Percentiles rank a stretch among this genome's conserved stretches.
These are phyloP conservation scores for Tetrapisispora fleetii DNA, from an alignment of 805 yeast species.

Conservation along the genomic window DNA sequence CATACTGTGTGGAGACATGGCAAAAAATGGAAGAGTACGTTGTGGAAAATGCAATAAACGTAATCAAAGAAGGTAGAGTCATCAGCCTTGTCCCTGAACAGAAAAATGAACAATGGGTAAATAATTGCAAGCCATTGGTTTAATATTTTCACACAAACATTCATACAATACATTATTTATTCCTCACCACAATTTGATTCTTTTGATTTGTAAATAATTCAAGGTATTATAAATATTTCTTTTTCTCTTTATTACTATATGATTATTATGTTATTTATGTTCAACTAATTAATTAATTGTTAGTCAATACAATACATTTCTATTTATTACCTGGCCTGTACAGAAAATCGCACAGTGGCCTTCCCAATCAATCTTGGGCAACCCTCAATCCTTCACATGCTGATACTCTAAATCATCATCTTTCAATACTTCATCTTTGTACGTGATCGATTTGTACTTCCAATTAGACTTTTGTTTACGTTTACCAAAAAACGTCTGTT, in stretches of 20 bases:
- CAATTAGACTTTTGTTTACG: neutral
- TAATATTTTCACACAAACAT: too few relatives aligned
- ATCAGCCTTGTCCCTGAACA: conserved; percentile 76
- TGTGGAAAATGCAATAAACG: conserved; percentile 54
- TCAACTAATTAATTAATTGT: neutral
- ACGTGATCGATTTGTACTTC: neutral
- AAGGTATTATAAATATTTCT: too few relatives aligned
- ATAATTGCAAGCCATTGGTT: conserved; percentile 1
- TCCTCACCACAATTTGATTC: too few relatives aligned
- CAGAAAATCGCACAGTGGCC: neutral
- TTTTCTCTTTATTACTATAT: neutral
- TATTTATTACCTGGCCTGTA: too few relatives aligned
- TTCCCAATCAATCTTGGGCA: neutral
- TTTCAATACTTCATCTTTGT: neutral
- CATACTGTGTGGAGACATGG: conserved; percentile 66
- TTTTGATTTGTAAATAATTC: too few relatives aligned
- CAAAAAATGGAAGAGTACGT: conserved; percentile 73
- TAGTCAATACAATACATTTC: too few relatives aligned
- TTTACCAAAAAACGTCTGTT: neutral
- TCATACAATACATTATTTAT: too few relatives aligned
- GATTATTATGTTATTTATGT: neutral
- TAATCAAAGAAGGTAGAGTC: conserved; percentile 57
- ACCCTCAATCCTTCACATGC: conserved; percentile 12
- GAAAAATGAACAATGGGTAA: conserved; percentile 26
- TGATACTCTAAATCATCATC: conserved; percentile 15